Evolutionary conservation across 139 green algal species (phyloP), one percentile per base, ranked within the genome.

Genomic region (Auxenochlorella protothecoides): DNA sequence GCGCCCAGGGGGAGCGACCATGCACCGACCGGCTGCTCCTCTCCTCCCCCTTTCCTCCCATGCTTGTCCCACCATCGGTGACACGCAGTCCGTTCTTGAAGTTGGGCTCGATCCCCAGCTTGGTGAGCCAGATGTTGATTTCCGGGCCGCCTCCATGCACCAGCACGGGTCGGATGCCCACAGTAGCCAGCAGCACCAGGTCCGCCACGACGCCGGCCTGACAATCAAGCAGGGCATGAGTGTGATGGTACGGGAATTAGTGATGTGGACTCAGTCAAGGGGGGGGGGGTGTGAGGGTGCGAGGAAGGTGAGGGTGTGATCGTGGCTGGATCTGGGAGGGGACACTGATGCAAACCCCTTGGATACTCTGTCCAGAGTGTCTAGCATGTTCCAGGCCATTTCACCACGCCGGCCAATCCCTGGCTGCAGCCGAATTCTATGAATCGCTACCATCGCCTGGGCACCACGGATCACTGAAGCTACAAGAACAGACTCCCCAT

Each of bases 81-180:
- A 99, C 93, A 4, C 95, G 87, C 70, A 99, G 87, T 0, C 95
- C 95, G 72, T 97, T 96, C 70, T 96, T 92, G 81, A 99, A 99
- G 60, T 93, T 80, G 3, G 93, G 75, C 80, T 96, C 85, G 65
- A 98, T 97, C 69, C 92, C 91, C 11, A 99, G 80, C 80, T 96
- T 96, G 13, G 81, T 82, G 44, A 99, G 87, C 95, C 95, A 99
- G 27, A 65, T 84, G 87, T 99, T 99, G 86, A 99, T 99, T 78
- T 99, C 95, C 7, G 94, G 94, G 16, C 95, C 95, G n/a, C 95
- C 95, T 11, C 95, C 95, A 74, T 99, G 95, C 74, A 99, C 93
- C 60, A 99, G 81, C 59, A 99, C 93, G 0, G 86, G 86, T 9
- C 88, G 74, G 66, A 99, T 91, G 51, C 95, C 95, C 6, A 99